Base-by-base conservation (phyloP, 192 early-diverging fungal species). In the Coemansia sp. region DNA sequence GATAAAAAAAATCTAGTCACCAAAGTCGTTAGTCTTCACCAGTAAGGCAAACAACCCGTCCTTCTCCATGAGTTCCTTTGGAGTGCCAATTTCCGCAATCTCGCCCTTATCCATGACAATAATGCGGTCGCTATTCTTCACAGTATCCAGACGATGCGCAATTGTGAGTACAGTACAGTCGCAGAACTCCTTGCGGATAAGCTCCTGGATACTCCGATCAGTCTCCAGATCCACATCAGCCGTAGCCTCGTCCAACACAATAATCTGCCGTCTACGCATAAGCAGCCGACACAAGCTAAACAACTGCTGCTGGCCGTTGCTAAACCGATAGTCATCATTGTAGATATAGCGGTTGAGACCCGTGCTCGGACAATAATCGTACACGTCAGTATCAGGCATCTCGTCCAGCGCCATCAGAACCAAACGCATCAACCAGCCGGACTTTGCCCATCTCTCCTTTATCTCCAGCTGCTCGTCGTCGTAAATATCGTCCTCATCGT, bases 121-220 rank as follows among this genome's bases (percentile, higher is more conserved):
- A 71, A 94, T 87, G 58, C 87, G 80, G 65, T 93, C 92, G 65
- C 87, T 89, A 69, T 89, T 81, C 43, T 87, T 75, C 0, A 89
- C 84, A 2, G 91, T 92, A 58, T 92, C 90, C 43, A 92, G 75
- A 34, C 93, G 88, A 76, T 95, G 90, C 3, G 90, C 90, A 68
- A 92, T 91, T 8, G 89, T 88, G 24, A 91, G 70, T 9, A 92
- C 80, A 5, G 77, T 79, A 34, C 69, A 53, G 55, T 84, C 62
- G 1, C 46, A 61, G 72, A 91, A 90, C 61, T 89, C 74, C 8
- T 71, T 76, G 5, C 82, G 79, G 33, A 91, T 85, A 16, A 74
- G 65, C 33, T 55, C 58, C 41, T 79, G 77, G 36, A 79, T 71
- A 7, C 16, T 43, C 22, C 57, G 44, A 33, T 79, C 77, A 10